Evolutionary conservation across 176 grass and related monocot species (phyloP), one percentile per base, ranked within the genome.

Genomic region (Poa annua): DNA sequence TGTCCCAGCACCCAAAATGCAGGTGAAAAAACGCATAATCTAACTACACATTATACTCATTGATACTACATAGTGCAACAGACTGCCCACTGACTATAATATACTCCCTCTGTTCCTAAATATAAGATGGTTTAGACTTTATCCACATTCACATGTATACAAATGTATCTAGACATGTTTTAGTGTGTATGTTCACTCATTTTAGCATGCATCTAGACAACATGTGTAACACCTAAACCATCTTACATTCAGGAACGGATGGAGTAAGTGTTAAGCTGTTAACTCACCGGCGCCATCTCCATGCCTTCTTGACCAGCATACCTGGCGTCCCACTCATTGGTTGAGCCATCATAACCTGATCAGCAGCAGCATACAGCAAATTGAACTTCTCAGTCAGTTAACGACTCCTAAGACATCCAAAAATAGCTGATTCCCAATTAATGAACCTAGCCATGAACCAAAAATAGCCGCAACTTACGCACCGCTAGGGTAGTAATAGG

Each of bases 321-420:
- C 61, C 88, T 86, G 54, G 95, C 82, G 85, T 89, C 85, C 95
- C 95, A 98, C 78, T 95, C 92, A 84, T 89, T 90, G 33, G 86
- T 16, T 53, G 92, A 92, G 80, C 88, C 92, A 79, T 98, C 90
- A 85, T 89, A 98, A 87, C 95, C 95, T 97, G 74, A 16, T 11
- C 5, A 85, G n/a, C n/a, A 85, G n/a, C n/a, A 83, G 14, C 82
- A 84, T 15, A 74, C 56, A 57, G 25, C 71, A 76, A 76, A 78
- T 84, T 6, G 62, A 26, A 26, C 14, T 26, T 45, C 29, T n/a
- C 22, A 66, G 69, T n/a, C 22, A 66, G 69, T 29, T 24, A 72
- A 80, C 42, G 26, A 68, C 5, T 32, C 35, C 15, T 4, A 71
- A 66, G 13, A 36, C 16, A 80, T 56, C 53, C 34, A 85, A 8